Evolutionary conservation across 257 asterid species (phyloP).

Genomic region (Penstemon davidsonii): DNA sequence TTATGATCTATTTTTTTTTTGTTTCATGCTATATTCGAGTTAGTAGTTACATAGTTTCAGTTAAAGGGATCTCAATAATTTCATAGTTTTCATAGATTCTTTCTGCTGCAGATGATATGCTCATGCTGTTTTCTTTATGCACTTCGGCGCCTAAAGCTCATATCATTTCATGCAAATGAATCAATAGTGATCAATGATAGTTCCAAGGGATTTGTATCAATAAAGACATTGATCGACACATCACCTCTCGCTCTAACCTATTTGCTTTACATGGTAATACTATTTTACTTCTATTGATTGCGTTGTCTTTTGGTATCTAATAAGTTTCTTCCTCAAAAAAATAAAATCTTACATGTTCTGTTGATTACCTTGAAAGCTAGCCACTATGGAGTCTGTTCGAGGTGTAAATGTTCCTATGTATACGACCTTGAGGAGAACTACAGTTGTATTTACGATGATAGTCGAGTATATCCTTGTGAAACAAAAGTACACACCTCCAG

Average conservation of each 20-base stretch:
- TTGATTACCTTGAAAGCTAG: conserved; percentile 69
- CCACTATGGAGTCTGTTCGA: conserved; percentile 88
- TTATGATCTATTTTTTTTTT: neutral
- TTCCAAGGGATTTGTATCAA: conserved; percentile 52
- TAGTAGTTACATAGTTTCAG: conserved; percentile 1
- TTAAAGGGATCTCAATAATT: neutral
- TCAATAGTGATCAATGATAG: conserved; percentile 40
- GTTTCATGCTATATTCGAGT: neutral
- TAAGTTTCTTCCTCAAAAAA: conserved; percentile 11
- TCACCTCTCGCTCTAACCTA: conserved; percentile 73
- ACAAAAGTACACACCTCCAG: conserved; percentile 60
- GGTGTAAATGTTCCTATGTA: conserved; percentile 97
- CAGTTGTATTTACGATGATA: conserved; percentile 85
- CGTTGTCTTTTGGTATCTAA: conserved; percentile 9
- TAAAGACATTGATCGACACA: conserved; percentile 55
- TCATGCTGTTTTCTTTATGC: conserved; percentile 73
- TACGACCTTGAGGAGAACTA: conserved; percentile 91
- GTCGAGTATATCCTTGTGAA: conserved; percentile 64
- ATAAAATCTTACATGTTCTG: conserved; percentile 28
- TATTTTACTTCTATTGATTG: conserved; percentile 23
- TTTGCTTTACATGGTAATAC: conserved; percentile 81
- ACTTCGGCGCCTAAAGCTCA: conserved; percentile 58
- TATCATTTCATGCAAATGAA: conserved; percentile 63
- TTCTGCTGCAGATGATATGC: conserved; percentile 66
- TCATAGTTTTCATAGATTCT: conserved; percentile 19